Conservation (phyloP, 1,284 basidiomycete genomes). For the Trametes sp. region DNA sequence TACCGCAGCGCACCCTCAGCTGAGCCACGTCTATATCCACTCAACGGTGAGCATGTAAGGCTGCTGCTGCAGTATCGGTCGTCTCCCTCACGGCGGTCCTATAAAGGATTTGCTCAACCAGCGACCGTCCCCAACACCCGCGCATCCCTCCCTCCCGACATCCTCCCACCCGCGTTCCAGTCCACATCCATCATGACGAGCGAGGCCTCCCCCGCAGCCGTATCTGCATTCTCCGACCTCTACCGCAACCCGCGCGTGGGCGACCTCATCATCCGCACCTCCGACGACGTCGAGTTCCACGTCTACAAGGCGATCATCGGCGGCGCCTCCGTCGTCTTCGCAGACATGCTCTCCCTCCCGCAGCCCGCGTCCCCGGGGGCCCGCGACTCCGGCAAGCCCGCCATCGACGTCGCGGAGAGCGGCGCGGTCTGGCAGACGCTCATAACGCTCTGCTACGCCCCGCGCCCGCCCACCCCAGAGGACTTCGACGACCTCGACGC, state of each 20-base stretch:
- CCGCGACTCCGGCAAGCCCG: neutral
- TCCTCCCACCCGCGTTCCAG: too few species aligned
- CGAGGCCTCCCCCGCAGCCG: neutral
- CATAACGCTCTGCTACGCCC: conserved; percentile 10
- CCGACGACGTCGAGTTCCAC: conserved; percentile 29
- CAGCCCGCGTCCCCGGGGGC: neutral
- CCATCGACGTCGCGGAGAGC: conserved; percentile 8
- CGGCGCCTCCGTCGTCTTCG: conserved; percentile 37
- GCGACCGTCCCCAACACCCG: too few species aligned
- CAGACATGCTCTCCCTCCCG: conserved; percentile 24
- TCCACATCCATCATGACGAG: neutral
- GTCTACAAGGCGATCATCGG: conserved; percentile 21
- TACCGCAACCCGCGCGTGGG: conserved; percentile 8
- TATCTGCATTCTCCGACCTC: neutral
- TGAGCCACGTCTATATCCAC: too few species aligned
- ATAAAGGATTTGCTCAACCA: too few species aligned
- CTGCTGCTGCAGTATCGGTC: too few species aligned
- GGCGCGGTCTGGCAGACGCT: conserved; percentile 16
- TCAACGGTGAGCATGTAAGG: too few species aligned
- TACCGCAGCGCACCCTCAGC: too few species aligned
- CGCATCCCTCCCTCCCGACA: too few species aligned
- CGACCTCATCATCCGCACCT: conserved; percentile 42
- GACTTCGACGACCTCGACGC: conserved; percentile 26
- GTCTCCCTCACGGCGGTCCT: too few species aligned
- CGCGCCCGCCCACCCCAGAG: conserved; percentile 6